These are phyloP conservation scores for Acacia melanoxylon DNA, from an alignment of 306 rosid genomes.

Conservation along the genomic window DNA sequence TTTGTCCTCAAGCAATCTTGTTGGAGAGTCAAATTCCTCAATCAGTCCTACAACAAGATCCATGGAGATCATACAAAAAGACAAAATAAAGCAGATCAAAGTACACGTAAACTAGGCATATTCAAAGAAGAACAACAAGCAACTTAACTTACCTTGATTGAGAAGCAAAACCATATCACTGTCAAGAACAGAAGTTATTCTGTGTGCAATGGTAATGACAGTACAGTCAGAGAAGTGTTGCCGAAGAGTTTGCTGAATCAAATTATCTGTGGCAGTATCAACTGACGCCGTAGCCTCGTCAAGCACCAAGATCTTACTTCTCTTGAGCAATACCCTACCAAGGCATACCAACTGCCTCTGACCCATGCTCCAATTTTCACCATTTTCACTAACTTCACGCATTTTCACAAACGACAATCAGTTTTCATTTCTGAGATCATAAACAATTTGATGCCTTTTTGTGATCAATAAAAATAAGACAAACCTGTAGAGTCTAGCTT, in stretches of 20 bases:
- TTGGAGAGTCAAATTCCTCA: constrained; percentile 66
- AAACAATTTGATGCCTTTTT: not conserved
- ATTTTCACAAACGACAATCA: constrained; percentile 18
- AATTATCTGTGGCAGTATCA: constrained; percentile 88
- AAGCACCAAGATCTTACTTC: constrained; percentile 77
- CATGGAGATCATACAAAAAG: not conserved
- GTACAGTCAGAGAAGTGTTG: constrained; percentile 68
- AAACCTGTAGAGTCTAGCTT: not conserved
- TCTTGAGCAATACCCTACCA: constrained; percentile 85
- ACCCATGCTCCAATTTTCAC: constrained; percentile 98
- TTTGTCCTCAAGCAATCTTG: constrained; percentile 57
- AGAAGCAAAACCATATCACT: constrained; percentile 89
- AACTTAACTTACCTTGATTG: constrained; percentile 51
- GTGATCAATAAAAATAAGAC: not conserved
- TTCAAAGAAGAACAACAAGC: not conserved
- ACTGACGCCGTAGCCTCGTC: constrained; percentile 96
- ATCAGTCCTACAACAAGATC: constrained; percentile 50
- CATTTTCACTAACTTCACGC: constrained; percentile 67
- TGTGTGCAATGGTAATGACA: constrained; percentile 78
- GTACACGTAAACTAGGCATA: not conserved
- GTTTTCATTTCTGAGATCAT: not conserved
- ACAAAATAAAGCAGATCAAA: not conserved
- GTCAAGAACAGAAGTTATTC: constrained; percentile 77
- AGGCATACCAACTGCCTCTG: constrained; percentile 93
- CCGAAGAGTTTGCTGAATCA: constrained; percentile 72